Percentiles rank a stretch among this genome's conserved stretches.
These are phyloP conservation scores for Pyrus hybrid DNA, from an alignment of 331 rosid species.

Conservation along the genomic window DNA sequence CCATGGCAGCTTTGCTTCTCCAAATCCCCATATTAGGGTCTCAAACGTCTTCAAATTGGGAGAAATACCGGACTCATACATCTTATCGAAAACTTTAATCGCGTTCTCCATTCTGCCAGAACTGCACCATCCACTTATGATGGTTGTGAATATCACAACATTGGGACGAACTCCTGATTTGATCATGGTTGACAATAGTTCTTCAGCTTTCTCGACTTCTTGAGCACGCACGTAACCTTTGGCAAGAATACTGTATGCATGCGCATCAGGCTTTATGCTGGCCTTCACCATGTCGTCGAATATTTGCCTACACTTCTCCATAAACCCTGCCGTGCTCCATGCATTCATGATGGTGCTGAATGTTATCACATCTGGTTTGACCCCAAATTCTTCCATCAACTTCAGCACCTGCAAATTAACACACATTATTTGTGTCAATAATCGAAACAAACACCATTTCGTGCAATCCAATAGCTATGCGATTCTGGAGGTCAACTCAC, in stretches of 20 bases:
- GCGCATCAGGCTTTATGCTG: slow-evolving; percentile 61
- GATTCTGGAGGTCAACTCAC: slow-evolving; percentile 10
- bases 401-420: slow-evolving; percentile 43
- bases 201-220: slow-evolving; percentile 64
- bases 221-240: slow-evolving; percentile 64
- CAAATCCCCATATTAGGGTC: slow-evolving; percentile 58
- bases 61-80: slow-evolving; percentile 46
- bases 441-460: background rate
- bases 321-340: slow-evolving; percentile 72
- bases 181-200: slow-evolving; percentile 38
- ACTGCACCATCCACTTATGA: slow-evolving; percentile 71
- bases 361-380: slow-evolving; percentile 63
- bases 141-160: slow-evolving; percentile 57
- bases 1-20: slow-evolving; percentile 59
- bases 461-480: background rate
- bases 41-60: slow-evolving; percentile 74
- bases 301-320: slow-evolving; percentile 52
- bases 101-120: slow-evolving; percentile 60
- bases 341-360: slow-evolving; percentile 70
- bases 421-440: slow-evolving; percentile 3
- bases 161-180: slow-evolving; percentile 41
- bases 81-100: slow-evolving; percentile 40
- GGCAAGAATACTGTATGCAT: slow-evolving; percentile 68
- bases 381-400: slow-evolving; percentile 55
- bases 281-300: slow-evolving; percentile 56